Base-by-base conservation (phyloP, 805 yeast genomes). In the Yarrowia sp. region DNA sequence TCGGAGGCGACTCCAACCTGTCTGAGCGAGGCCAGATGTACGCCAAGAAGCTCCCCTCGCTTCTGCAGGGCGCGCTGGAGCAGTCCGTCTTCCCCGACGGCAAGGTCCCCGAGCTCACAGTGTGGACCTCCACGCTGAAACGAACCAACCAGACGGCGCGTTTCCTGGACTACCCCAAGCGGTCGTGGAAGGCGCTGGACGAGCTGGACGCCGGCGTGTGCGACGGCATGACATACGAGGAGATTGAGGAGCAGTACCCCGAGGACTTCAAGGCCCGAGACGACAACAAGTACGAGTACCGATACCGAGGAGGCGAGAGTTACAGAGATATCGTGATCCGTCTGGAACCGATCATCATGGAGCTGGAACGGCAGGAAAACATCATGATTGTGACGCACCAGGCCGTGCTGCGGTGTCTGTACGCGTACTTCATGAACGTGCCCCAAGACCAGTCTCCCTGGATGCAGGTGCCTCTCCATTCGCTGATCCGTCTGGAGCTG, bases 401-500 rank as follows among this genome's bases (percentile, higher is more conserved):
- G 75, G 98, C 98, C 0, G 98, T 94, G 10, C 78, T 94, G 66
- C 82, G 99, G 69, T 94, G 99, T 72, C 86, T 94, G 59, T 94
- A 94, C 74, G 98, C 99, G 7, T 94, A 94, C 74, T 94, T 92
- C 72, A 94, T 94, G 98, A 93, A 94, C 72, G 96, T 94, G 18
- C 97, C 97, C 4, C 98, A 93, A 73, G 97, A 93, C 69, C 93
- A 90, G 73, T 84, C 92, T 63, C 99, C 99, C 5, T 94, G 99
- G 99, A 91, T 94, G 97, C 90, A 96, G 38, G 96, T 94, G 63
- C 99, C 99, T 6, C 78, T 94, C 68, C 99, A 94, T 72, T 94
- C 99, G 0, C 77, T 94, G 72, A 94, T 94, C 69, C 88, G 90
- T 71, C 78, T 94, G 65, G 98, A 94, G 72, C 97, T 97, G n/a